A percentile compares a stretch with the other conserved stretches of the same genome.
Evolutionary conservation across 768 basidiomycete genomes (phyloP).

Genomic region (Tulasnella sp.): DNA sequence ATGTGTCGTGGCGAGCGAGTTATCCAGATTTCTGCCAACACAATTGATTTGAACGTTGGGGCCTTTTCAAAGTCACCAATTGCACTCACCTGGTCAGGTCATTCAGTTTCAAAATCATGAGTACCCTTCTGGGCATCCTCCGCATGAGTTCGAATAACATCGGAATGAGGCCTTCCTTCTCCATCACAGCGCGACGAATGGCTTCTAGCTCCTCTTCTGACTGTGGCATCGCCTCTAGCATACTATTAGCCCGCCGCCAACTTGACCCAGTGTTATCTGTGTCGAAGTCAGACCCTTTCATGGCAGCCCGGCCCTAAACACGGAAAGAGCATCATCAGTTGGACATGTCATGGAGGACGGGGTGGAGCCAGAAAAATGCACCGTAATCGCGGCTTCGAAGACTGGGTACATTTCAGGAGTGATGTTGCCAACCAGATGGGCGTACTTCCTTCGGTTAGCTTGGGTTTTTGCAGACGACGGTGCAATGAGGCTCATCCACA

Average conservation of each 20-base stretch:
- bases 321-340: background rate
- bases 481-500: conserved; percentile 80
- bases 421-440: conserved; percentile 83
- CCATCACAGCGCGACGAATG: conserved; percentile 72
- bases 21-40: conserved; percentile 66
- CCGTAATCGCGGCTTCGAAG: conserved; percentile 90
- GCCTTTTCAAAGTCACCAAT: background rate
- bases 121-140: conserved; percentile 68
- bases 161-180: conserved; percentile 68
- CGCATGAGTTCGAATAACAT: conserved; percentile 84
- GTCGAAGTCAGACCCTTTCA: conserved; percentile 45
- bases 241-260: conserved; percentile 58
- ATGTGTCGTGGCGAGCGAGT: conserved; percentile 74
- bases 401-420: conserved; percentile 86
- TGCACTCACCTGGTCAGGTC: conserved; percentile 62
- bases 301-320: conserved; percentile 46
- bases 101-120: conserved; percentile 80
- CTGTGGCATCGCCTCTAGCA: conserved; percentile 66
- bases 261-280: conserved; percentile 23
- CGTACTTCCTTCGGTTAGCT: conserved; percentile 72
- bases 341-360: background rate
- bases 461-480: conserved; percentile 53
- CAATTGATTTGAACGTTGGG: background rate
- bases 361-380: background rate
- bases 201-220: conserved; percentile 68